Evolutionary conservation across 345 rosid species (phyloP).

Genomic region (Linum tenue): DNA sequence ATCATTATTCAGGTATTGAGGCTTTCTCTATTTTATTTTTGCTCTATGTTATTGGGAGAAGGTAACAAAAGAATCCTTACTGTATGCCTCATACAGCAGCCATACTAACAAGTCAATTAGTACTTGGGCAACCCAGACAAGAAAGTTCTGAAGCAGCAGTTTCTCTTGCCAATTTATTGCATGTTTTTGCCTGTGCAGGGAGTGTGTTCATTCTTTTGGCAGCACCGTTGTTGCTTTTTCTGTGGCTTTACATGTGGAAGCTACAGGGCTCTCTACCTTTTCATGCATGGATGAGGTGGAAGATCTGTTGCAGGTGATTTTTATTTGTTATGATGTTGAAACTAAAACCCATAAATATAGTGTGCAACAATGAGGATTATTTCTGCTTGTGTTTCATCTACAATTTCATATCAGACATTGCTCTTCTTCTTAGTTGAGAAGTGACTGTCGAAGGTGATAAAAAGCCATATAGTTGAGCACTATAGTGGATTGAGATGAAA

Average conservation of each 20-base stretch:
- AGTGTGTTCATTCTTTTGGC: slow-evolving; percentile 49
- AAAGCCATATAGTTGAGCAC: neutral
- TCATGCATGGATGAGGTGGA: slow-evolving; percentile 48
- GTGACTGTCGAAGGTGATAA: neutral
- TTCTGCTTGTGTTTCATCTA: neutral
- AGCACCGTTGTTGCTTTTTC: slow-evolving; percentile 39
- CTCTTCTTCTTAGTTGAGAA: neutral
- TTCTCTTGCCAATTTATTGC: neutral
- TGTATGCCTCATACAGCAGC: neutral
- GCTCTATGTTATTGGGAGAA: neutral
- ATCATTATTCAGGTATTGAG: slow-evolving; percentile 53
- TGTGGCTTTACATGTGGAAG: slow-evolving; percentile 40
- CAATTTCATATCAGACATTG: neutral
- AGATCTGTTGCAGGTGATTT: slow-evolving; percentile 56
- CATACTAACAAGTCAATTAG: neutral
- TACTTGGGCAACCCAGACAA: neutral
- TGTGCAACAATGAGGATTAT: neutral
- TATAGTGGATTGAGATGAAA: neutral
- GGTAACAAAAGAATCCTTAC: neutral
- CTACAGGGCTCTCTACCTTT: slow-evolving; percentile 41
- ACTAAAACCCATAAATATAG: neutral
- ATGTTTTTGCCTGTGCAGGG: slow-evolving; percentile 40
- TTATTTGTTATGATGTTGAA: neutral
- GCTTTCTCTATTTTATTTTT: slow-evolving; percentile 10
- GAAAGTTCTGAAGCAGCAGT: neutral